These are phyloP conservation scores for Lasiosphaeria hispida DNA, from an alignment of 495 filamentous ascomycete species.

Conservation along the genomic window DNA sequence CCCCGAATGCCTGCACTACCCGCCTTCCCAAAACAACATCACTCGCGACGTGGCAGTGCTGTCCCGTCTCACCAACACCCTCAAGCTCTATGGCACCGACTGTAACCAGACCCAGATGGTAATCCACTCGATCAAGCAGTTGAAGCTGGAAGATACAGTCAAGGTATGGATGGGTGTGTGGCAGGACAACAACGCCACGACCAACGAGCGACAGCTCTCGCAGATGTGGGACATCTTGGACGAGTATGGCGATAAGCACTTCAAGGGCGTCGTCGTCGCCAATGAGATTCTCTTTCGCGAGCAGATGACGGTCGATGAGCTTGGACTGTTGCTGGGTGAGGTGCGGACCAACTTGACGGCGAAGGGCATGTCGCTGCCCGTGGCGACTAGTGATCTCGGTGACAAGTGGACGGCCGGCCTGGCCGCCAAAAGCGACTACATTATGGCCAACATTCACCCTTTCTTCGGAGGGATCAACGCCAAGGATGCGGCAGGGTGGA, in stretches of 20 bases:
- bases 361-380: conserved; percentile 62
- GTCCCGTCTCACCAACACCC: conserved; percentile 82
- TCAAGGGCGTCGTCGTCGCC: conserved; percentile 86
- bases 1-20: conserved; percentile 74
- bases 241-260: conserved; percentile 59
- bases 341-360: conserved; percentile 71
- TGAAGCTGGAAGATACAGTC: conserved; percentile 68
- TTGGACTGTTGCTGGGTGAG: conserved; percentile 62
- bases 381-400: conserved; percentile 90
- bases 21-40: conserved; percentile 88
- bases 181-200: conserved; percentile 81
- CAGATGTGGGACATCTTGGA: conserved; percentile 82
- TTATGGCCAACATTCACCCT: conserved; percentile 97
- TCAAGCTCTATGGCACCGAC: conserved; percentile 93
- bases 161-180: conserved; percentile 97
- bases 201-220: conserved; percentile 73
- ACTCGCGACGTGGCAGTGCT: conserved; percentile 90
- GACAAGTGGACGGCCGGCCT: conserved; percentile 77
- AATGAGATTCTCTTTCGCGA: conserved; percentile 91
- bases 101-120: conserved; percentile 98
- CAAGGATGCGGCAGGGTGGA: conserved; percentile 74
- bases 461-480: conserved; percentile 85
- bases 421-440: conserved; percentile 67
- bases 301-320: conserved; percentile 60
- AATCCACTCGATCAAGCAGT: conserved; percentile 71